Base-by-base conservation (phyloP, 805 yeast species). In the Spencermartinsiella europaea region DNA sequence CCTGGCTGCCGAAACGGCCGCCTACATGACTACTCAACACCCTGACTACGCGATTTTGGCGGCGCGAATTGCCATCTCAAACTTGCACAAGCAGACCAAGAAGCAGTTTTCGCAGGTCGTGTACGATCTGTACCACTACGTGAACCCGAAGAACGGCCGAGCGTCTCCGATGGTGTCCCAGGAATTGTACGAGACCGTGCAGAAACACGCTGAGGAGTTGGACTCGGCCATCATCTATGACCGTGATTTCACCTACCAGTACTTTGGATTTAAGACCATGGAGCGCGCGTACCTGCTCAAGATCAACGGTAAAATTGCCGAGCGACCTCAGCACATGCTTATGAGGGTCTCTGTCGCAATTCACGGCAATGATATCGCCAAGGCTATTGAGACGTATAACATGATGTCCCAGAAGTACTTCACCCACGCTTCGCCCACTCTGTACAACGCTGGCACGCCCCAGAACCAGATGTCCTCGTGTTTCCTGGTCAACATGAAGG, bases 371-470 rank as follows among this genome's bases (percentile, higher is more conserved):
- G 79, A 85, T 58, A 62, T 85, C 10, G 74, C 72, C 20, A 66
- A 69, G 3, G 95, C 78, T 1, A 55, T 79, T 4, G 91, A 88
- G 63, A 87, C 96, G 2, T 90, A 90, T 64, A 74, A 82, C 46
- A 69, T 84, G 56, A 87, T 90, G 95, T 85, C 95, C 2, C 68
- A 73, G 55, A 81, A 83, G 56, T 84, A 80, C 59, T 87, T 89
- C 68, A 85, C 87, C 39, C 97, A 90, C 61, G 96, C 95, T 1
- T 86, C 96, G 4, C 97, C 98, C 4, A 91, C 98, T 0, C 70
- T 90, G 42, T 90, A 85, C 72, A 89, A 89, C 59, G 84, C 96
- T 0, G 96, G 96, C 37, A 84, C 95, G 22, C 81, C 83, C 34
- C 71, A 76, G 42, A 83, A 89, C 22, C 86, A 79, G 62, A 73